Percentiles rank a stretch among this genome's conserved stretches.
phyloP scores from a whole-genome alignment of 73 alveolate genomes.

The Paramecium sonneborni region DNA sequence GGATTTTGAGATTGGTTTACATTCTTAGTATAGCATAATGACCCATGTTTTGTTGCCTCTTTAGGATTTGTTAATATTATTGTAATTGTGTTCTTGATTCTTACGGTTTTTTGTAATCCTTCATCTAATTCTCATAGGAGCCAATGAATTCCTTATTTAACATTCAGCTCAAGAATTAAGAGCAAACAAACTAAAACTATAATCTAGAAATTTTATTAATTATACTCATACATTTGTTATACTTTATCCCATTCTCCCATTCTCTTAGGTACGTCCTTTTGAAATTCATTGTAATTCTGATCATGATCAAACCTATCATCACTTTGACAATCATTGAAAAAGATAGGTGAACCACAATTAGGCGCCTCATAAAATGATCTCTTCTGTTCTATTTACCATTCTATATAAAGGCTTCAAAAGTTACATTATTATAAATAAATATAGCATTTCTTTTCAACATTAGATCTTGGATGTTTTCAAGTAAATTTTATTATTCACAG shows the following conservation, averaged over 20 bases:
- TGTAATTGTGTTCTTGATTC: background rate
- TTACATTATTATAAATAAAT: background rate
- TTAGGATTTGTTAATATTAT: background rate
- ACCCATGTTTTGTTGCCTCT: background rate
- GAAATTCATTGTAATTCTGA: background rate
- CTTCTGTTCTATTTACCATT: background rate
- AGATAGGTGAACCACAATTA: background rate
- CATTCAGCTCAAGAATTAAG: background rate
- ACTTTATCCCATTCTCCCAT: background rate
- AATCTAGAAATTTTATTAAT: background rate
- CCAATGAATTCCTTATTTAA: background rate
- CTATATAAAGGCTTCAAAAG: constrained; percentile 13
- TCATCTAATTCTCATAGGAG: background rate
- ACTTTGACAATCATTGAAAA: background rate
- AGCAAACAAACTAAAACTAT: background rate
- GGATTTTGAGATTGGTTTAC: background rate
- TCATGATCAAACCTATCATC: background rate
- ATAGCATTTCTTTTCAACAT: background rate
- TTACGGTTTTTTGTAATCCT: background rate
- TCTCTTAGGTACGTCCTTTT: background rate
- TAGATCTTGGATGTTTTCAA: background rate
- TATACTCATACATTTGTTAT: background rate
- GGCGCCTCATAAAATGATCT: background rate
- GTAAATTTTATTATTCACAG: background rate
- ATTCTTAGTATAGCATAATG: background rate